Evolutionary conservation across 108 stramenopile species (phyloP).

Genomic region (Skeletonema menzelii): DNA sequence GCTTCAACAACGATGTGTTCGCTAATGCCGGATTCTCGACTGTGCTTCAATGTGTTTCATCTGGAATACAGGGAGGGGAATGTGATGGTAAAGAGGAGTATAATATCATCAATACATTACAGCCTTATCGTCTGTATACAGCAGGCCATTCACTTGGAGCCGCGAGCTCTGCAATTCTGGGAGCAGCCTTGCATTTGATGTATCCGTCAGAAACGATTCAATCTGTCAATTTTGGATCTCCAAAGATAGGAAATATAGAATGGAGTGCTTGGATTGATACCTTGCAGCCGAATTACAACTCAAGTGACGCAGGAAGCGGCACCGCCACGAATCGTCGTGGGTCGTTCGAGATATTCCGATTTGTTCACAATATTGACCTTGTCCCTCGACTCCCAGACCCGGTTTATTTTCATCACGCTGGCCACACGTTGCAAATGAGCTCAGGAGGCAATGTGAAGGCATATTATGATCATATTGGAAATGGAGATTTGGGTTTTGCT

Average conservation of each 20-base stretch:
- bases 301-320: slow-evolving; percentile 27
- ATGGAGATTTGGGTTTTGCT: slow-evolving; percentile 43
- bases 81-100: slow-evolving; percentile 10
- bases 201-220: slow-evolving; percentile 36
- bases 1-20: slow-evolving; percentile 85
- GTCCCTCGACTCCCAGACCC: slow-evolving; percentile 76
- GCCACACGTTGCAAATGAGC: slow-evolving; percentile 82
- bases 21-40: slow-evolving; percentile 26
- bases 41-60: slow-evolving; percentile 24
- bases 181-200: slow-evolving; percentile 55
- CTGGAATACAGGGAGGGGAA: slow-evolving; percentile 44
- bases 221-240: slow-evolving; percentile 83
- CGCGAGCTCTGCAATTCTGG: slow-evolving; percentile 71
- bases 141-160: slow-evolving; percentile 85
- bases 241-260: slow-evolving; percentile 65
- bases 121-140: slow-evolving; percentile 50
- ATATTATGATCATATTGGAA: slow-evolving; percentile 63
- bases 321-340: slow-evolving; percentile 22
- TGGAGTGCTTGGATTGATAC: slow-evolving; percentile 58
- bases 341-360: slow-evolving; percentile 29
- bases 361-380: slow-evolving; percentile 74
- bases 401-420: slow-evolving; percentile 65
- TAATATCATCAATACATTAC: slow-evolving; percentile 2
- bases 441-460: slow-evolving; percentile 30
- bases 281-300: slow-evolving; percentile 30